Percentiles rank a stretch among this genome's conserved stretches.
Evolutionary conservation across 2,329 filamentous ascomycete species (phyloP).

Genomic region (Sporothrix sp.): DNA sequence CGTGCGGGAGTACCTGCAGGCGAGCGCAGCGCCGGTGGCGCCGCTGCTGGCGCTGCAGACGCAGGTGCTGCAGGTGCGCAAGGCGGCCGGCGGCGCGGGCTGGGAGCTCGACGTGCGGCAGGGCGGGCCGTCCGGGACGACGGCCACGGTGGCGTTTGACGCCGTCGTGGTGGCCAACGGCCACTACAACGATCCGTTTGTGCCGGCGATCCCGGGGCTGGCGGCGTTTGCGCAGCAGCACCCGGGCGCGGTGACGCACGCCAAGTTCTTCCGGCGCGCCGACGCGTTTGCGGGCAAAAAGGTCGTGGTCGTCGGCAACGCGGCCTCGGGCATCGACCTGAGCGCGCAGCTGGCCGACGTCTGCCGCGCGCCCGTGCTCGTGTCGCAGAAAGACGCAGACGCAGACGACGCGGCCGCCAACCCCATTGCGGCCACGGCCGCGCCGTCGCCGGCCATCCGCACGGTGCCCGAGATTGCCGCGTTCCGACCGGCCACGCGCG

Average conservation of each 20-base stretch:
- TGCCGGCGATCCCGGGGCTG: slow-evolving; percentile 52
- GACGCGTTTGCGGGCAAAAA: slow-evolving; percentile 24
- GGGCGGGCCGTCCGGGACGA: slow-evolving; percentile 21
- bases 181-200: slow-evolving; percentile 54
- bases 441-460: neutral
- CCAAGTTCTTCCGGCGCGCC: slow-evolving; percentile 55
- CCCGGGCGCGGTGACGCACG: slow-evolving; percentile 50
- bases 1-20: slow-evolving; percentile 49
- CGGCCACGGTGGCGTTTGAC: slow-evolving; percentile 38
- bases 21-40: neutral
- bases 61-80: neutral
- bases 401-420: neutral
- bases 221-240: slow-evolving; percentile 44
- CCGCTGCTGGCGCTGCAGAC: neutral
- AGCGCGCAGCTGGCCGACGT: slow-evolving; percentile 30
- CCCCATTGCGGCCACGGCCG: slow-evolving; percentile 16
- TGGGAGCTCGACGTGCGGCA: slow-evolving; percentile 26
- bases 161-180: slow-evolving; percentile 54
- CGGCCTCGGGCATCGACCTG: slow-evolving; percentile 35
- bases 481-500: slow-evolving; percentile 34
- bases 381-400: slow-evolving; percentile 6
- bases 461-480: slow-evolving; percentile 35
- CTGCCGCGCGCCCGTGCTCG: slow-evolving; percentile 44
- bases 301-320: slow-evolving; percentile 43
- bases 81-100: neutral